A percentile compares a stretch with the other conserved stretches of the same genome.
These are phyloP conservation scores for Colletotrichum orchidophilum DNA, from an alignment of 2,329 filamentous ascomycete species.

Conservation along the genomic window DNA sequence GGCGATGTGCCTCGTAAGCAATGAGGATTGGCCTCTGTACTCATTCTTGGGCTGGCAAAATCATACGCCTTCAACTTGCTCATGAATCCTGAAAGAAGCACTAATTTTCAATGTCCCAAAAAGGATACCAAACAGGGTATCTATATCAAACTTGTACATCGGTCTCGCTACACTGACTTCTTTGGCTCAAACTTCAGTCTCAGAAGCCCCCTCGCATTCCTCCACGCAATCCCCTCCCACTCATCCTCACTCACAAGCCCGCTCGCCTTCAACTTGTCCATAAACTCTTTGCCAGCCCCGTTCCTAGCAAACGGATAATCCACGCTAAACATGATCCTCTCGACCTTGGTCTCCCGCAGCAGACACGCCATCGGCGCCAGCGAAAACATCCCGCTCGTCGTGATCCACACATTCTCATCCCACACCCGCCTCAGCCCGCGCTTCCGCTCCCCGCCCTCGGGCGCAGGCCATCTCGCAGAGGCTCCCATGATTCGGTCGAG, in stretches of 20 bases:
- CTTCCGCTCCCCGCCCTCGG: conserved; percentile 42
- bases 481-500: conserved; percentile 54
- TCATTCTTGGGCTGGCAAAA: too few relatives aligned
- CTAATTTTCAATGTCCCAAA: too few relatives aligned
- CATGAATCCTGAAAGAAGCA: too few relatives aligned
- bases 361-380: conserved; percentile 57
- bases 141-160: neutral
- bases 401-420: conserved; percentile 66
- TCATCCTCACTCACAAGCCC: conserved; percentile 59
- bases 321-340: conserved; percentile 63
- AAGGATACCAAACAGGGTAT: too few relatives aligned
- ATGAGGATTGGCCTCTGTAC: too few relatives aligned
- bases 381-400: conserved; percentile 63
- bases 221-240: conserved; percentile 58
- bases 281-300: conserved; percentile 56
- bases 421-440: conserved; percentile 59
- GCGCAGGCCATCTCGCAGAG: conserved; percentile 30
- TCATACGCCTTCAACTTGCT: too few relatives aligned
- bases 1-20: too few relatives aligned
- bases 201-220: conserved; percentile 60
- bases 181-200: conserved; percentile 36
- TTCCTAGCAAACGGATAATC: conserved; percentile 66
- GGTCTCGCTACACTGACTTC: neutral
- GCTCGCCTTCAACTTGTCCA: conserved; percentile 58
- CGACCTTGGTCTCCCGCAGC: conserved; percentile 54